A percentile compares a stretch with the other conserved stretches of the same genome.
These are phyloP conservation scores for Bipolaris bicolor DNA, from an alignment of 2,329 filamentous ascomycete species.

Conservation along the genomic window DNA sequence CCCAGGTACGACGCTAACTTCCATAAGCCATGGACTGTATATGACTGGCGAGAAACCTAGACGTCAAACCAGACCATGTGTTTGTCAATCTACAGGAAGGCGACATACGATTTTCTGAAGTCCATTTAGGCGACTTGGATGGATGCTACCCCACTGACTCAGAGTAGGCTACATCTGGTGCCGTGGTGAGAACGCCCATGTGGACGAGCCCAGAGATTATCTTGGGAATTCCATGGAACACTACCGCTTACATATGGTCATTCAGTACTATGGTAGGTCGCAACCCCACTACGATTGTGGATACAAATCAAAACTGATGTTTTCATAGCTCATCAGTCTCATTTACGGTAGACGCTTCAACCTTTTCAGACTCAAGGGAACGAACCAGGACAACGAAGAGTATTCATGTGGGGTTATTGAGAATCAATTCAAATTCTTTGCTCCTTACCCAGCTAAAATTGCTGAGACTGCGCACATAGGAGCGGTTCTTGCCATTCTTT, in stretches of 20 bases:
- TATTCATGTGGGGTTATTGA: slow-evolving; percentile 29
- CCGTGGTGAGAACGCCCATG: slow-evolving; percentile 45
- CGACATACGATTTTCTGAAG: slow-evolving; percentile 42
- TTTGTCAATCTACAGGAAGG: slow-evolving; percentile 43
- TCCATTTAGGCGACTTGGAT: slow-evolving; percentile 46
- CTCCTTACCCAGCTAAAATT: slow-evolving; percentile 31
- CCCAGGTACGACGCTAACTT: slow-evolving; percentile 20
- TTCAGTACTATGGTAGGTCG: slow-evolving; percentile 46
- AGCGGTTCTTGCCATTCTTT: slow-evolving; percentile 15
- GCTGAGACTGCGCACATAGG: slow-evolving; percentile 29
- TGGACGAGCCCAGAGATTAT: slow-evolving; percentile 49
- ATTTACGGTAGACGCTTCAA: slow-evolving; percentile 35
- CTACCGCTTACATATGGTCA: slow-evolving; percentile 51
- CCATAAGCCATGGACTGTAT: background rate
- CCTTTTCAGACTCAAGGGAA: slow-evolving; percentile 33
- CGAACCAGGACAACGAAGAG: slow-evolving; percentile 28
- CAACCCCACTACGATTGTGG: background rate
- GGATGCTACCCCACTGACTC: slow-evolving; percentile 33
- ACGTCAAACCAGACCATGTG: slow-evolving; percentile 49
- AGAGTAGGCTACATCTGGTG: slow-evolving; percentile 29
- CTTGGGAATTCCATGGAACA: slow-evolving; percentile 41
- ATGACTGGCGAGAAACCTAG: slow-evolving; percentile 15
- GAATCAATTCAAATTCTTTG: slow-evolving; percentile 33
- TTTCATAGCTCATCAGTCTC: slow-evolving; percentile 34
- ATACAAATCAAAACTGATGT: slow-evolving; percentile 10